A percentile compares a stretch with the other conserved stretches of the same genome.
phyloP scores from a whole-genome alignment of 208 protist species.

The Leishmania gerbilli region DNA sequence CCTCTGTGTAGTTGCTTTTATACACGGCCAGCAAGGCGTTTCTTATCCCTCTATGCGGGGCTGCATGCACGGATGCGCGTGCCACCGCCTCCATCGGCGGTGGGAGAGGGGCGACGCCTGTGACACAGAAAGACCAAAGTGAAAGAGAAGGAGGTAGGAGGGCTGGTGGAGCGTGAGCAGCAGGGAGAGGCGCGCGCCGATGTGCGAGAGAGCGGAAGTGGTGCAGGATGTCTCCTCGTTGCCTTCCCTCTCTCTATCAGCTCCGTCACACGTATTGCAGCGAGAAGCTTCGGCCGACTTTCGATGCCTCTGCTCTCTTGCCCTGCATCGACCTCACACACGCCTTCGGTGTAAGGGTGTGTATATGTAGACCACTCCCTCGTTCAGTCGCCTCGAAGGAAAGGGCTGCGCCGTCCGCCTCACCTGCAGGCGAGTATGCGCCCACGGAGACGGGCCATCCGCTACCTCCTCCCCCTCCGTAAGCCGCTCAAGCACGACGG shows the following conservation, averaged over 20 bases:
- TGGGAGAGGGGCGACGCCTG: not conserved
- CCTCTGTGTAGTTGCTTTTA: not conserved
- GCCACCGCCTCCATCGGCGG: not conserved
- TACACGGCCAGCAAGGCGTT: not conserved
- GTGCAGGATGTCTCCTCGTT: not conserved
- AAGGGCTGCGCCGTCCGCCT: not conserved
- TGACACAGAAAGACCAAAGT: not conserved
- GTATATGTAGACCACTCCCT: not conserved
- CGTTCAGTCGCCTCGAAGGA: not conserved
- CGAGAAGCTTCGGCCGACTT: not conserved
- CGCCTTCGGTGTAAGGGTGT: not conserved
- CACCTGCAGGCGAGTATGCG: not conserved
- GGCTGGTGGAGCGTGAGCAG: not conserved
- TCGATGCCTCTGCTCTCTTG: not conserved
- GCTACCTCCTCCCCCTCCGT: not conserved
- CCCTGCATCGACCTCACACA: not conserved
- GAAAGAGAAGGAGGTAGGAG: conserved; percentile 5
- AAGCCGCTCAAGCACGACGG: not conserved
- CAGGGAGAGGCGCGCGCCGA: not conserved
- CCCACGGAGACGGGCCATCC: not conserved
- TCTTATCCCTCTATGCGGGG: not conserved
- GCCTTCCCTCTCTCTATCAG: not conserved
- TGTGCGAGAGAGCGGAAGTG: not conserved
- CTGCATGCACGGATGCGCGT: not conserved
- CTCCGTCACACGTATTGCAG: not conserved